Base-by-base conservation (phyloP, 2,329 filamentous ascomycete species). In the Phyllosticta capitalensis region DNA sequence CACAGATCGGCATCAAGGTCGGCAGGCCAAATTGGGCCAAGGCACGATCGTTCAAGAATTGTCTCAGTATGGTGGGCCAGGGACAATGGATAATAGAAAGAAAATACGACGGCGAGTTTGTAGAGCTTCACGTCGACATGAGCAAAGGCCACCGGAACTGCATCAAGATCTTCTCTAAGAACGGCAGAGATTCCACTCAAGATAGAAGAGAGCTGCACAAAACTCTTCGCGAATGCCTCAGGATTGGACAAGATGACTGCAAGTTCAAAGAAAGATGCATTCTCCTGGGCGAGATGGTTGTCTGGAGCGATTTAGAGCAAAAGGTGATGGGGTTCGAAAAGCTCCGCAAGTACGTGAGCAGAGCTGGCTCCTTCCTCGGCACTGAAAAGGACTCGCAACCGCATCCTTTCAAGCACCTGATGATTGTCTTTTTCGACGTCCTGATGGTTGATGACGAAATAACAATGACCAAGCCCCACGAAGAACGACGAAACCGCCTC, bases 51-150 rank as follows among this genome's bases (percentile, higher is more conserved):
- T 87, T 92, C 65, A 86, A 90, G 61, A 82, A 94, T 68, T 92
- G 88, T 68, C 72, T 89, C 20, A 78, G 84, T 19, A 82, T 92
- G 76, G 76, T 81, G 1, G 78, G 76, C 4, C 77, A 79, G 0
- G 76, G 81, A 17, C 81, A 75, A 12, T 83, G 92, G 81, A 89
- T 86, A 61, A 80, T 90, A 22, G 90, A 95, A 70, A 79, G 85
- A 56, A 95, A 95, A 69, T 83, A 95, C 62, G 90, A 95, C 66
- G 90, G 89, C 28, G 91, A 96, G 71, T 96, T 94, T 65, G 95
- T 89, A 65, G 91, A 96, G 70, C 84, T 96, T 28, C 91, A 96
- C 66, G 76, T 96, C 48, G 84, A 95, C 67, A 74, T 89, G 6
- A 75, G 76, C 9, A 83, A 81, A 55, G 74, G 75, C 14, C n/a